Evolutionary conservation across 371 early-diverging fungal species (phyloP).

Genomic region (Syncephalastrum sp.): DNA sequence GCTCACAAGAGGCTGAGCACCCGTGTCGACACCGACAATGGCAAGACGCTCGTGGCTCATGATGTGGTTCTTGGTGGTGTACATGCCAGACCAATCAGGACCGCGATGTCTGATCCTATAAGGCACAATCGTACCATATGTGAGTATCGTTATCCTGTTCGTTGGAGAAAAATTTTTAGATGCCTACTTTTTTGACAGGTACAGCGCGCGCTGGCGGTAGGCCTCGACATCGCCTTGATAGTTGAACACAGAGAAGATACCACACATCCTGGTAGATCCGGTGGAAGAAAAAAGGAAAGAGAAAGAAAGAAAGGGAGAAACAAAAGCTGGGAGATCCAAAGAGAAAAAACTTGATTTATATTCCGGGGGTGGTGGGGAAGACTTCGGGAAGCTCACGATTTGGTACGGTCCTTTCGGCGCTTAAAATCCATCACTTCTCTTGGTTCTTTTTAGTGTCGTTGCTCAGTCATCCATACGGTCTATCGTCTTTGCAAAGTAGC

Average conservation of each 20-base stretch:
- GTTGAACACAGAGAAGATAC: conserved; percentile 92
- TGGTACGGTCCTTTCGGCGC: too few species aligned
- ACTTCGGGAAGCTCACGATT: too few species aligned
- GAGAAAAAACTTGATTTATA: background rate
- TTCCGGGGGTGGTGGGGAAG: too few species aligned
- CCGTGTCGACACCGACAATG: conserved; percentile 94
- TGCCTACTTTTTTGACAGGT: conserved; percentile 84
- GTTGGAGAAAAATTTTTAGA: conserved; percentile 8
- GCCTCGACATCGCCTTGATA: conserved; percentile 74
- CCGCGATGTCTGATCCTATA: conserved; percentile 88
- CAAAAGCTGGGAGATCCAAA: background rate
- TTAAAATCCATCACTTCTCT: too few species aligned
- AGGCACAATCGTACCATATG: background rate
- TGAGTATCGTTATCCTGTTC: conserved; percentile 1
- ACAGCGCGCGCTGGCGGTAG: conserved; percentile 82
- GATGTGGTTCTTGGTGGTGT: conserved; percentile 76
- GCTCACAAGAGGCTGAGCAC: conserved; percentile 94
- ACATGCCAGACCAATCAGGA: conserved; percentile 95
- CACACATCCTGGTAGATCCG: conserved; percentile 72
- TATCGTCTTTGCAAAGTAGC: too few species aligned
- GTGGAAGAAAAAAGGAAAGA: background rate
- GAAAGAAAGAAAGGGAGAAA: conserved; percentile 3
- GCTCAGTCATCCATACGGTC: too few species aligned
- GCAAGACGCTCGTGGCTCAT: conserved; percentile 96
- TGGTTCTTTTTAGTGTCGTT: too few species aligned